Conservation (phyloP, 768 basidiomycete genomes). For the Trametes punicea region DNA sequence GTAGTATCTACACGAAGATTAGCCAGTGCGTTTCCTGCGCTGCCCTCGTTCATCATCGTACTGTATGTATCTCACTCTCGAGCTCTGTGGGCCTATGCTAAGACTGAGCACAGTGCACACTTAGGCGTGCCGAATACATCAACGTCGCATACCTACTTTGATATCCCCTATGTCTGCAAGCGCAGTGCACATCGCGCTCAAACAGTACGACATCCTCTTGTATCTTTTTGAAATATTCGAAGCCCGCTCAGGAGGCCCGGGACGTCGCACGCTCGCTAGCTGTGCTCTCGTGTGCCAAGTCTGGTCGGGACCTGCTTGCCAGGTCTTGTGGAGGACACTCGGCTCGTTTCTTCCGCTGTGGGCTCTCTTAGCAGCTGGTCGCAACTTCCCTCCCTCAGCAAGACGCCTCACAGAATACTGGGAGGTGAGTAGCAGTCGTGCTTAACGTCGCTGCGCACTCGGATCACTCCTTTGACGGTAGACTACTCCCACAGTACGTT, state of each 20-base stretch:
- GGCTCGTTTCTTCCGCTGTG: conserved; percentile 7
- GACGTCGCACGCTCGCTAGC: not conserved
- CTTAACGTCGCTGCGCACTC: not conserved
- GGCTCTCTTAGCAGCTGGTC: conserved; percentile 4
- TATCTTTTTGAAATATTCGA: conserved; percentile 1
- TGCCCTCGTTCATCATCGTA: no score
- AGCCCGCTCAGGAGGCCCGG: not conserved
- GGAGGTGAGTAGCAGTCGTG: not conserved
- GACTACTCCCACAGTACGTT: not conserved
- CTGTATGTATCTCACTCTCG: no score
- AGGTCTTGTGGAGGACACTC: conserved; percentile 6
- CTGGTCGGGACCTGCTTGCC: conserved; percentile 7
- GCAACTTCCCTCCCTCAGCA: not conserved
- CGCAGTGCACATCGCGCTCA: no score
- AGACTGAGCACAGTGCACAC: no score
- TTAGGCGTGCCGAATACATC: no score
- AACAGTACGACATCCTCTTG: no score
- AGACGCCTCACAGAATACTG: conserved; percentile 1
- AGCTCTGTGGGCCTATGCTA: no score
- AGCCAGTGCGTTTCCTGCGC: no score
- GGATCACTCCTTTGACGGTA: not conserved
- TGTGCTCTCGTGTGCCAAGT: conserved; percentile 7
- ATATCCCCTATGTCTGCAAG: no score
- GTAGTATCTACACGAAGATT: no score
- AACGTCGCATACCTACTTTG: no score